Percentiles rank a stretch among this genome's conserved stretches.
Evolutionary conservation across 2,329 filamentous ascomycete species (phyloP).

Genomic region (Zarea fungicola): DNA sequence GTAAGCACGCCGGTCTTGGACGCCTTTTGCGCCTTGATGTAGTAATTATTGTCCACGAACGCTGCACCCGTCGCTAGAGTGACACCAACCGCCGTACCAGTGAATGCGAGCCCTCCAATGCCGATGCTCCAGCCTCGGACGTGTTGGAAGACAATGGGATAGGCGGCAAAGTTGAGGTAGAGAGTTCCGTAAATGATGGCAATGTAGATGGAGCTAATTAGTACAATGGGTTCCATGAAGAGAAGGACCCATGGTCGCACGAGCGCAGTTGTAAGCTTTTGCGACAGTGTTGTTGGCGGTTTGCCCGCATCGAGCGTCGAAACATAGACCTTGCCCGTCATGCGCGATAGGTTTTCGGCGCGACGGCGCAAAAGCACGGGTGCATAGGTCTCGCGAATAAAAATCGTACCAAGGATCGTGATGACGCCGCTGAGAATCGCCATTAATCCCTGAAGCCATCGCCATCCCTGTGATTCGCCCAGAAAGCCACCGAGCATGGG

Average conservation of each 20-base stretch:
- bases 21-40: slow-evolving; percentile 28
- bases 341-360: slow-evolving; percentile 38
- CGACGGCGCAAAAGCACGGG: slow-evolving; percentile 44
- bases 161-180: slow-evolving; percentile 44
- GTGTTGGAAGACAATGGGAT: slow-evolving; percentile 52
- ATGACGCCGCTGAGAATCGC: slow-evolving; percentile 49
- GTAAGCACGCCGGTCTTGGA: slow-evolving; percentile 35
- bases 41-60: slow-evolving; percentile 43
- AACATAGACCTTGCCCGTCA: slow-evolving; percentile 45
- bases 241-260: slow-evolving; percentile 55
- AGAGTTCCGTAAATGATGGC: slow-evolving; percentile 45
- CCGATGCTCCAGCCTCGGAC: slow-evolving; percentile 46
- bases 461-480: slow-evolving; percentile 49
- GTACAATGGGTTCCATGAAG: slow-evolving; percentile 56
- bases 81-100: slow-evolving; percentile 57
- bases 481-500: slow-evolving; percentile 56
- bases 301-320: slow-evolving; percentile 35
- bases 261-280: slow-evolving; percentile 48
- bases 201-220: slow-evolving; percentile 54
- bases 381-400: slow-evolving; percentile 49
- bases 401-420: slow-evolving; percentile 41
- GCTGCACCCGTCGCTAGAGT: slow-evolving; percentile 44
- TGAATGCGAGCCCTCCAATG: slow-evolving; percentile 50
- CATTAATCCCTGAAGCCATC: slow-evolving; percentile 55
- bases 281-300: slow-evolving; percentile 22